Base-by-base conservation (phyloP, 139 green algal species). In the Tetradesmus lagerheimii region DNA sequence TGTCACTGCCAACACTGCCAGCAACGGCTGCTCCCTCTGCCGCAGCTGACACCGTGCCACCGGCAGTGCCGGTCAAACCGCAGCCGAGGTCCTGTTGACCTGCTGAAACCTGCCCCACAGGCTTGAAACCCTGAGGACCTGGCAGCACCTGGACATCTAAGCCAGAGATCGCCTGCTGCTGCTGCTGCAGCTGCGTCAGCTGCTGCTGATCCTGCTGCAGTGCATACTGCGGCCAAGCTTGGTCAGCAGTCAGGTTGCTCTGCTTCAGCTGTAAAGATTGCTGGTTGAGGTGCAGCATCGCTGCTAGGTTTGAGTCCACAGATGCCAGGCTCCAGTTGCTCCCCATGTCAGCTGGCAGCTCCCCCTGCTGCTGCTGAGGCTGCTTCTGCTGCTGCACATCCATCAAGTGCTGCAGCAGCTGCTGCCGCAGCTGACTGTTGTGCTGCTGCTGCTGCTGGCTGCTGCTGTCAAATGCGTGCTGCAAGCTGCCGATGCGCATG, bases 171-270 rank as follows among this genome's bases (percentile, higher is more conserved):
- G 71, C n/a, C 71, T 79, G 34, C 35, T 87, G 57, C 57, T 53
- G 57, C 18, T 87, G 82, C 27, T 57, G 57, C 82, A 37, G 82
- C 82, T 57, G 82, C 53, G 62, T 57, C 81, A 37, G 82, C 82
- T 57, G 82, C 53, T 79, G 82, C 81, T 76, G 81, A 25, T 81
- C 34, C 31, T 41, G 20, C 34, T 47, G 41, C 79, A 64, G 41
- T 0, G 27, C 39, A 5, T 20, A 31, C 1, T 27, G 12, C 34
- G 79, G 20, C 38, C 79, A 38, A 27, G 29, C 41, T 1, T 8
- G 5, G 29, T 39, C 41, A 25, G 27, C 39, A 4, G 37, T 57
- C 37, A 38, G 35, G 35, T 20, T 82, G 76, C 14, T 34, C 80
- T 86, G 80, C 80, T 76, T 47, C 47, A 41, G 15, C 45, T 76